Evolutionary conservation across 1,284 basidiomycete species (phyloP).

Genomic region (Clitocybe nebularis): DNA sequence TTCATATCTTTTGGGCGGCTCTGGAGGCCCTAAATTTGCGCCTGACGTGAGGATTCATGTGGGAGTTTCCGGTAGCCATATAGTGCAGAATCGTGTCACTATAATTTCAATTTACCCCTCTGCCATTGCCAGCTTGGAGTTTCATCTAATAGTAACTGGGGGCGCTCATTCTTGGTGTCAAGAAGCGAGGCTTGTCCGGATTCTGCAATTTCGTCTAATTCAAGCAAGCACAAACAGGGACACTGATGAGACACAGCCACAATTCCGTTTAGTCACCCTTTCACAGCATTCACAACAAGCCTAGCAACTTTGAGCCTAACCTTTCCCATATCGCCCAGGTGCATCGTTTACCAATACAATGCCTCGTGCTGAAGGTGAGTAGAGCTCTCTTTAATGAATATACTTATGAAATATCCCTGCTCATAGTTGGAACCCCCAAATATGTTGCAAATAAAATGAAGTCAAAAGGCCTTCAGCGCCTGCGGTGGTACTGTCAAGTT

Average conservation of each 20-base stretch:
- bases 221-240: not conserved
- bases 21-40: no score
- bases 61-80: no score
- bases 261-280: not conserved
- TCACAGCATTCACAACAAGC: not conserved
- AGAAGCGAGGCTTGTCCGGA: no score
- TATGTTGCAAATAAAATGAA: slow-evolving; percentile 95
- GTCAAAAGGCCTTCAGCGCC: slow-evolving; percentile 88
- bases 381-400: not conserved
- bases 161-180: no score
- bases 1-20: no score
- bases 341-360: no score
- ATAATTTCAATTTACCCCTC: no score
- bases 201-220: not conserved
- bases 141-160: no score
- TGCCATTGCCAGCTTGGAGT: no score
- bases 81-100: no score
- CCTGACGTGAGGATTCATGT: no score
- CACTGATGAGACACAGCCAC: not conserved
- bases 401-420: slow-evolving; percentile 2
- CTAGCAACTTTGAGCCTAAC: not conserved
- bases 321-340: no score
- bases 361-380: slow-evolving; percentile 75
- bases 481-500: slow-evolving; percentile 96
- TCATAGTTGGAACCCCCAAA: slow-evolving; percentile 81